Conservation (phyloP, 441 rosid genomes). For the Hura crepitans region DNA sequence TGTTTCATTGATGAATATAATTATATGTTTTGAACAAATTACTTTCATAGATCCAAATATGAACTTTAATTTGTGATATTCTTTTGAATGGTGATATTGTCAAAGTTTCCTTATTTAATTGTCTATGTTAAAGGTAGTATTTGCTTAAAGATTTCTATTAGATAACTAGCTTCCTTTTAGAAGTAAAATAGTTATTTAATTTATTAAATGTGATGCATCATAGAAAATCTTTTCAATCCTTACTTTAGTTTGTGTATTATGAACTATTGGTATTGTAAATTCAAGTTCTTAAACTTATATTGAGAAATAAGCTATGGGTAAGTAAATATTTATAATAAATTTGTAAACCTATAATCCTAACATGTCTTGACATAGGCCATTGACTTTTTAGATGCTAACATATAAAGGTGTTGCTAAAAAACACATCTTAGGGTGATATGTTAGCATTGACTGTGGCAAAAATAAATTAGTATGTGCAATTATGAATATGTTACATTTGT, state of each 20-base stretch:
- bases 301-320: no score
- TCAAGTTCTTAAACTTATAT: no score
- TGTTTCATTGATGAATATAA: conserved; percentile 9
- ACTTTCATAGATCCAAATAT: conserved; percentile 5
- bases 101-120: not conserved
- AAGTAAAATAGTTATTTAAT: not conserved
- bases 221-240: no score
- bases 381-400: not conserved
- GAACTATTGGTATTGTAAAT: no score
- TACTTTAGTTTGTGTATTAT: no score
- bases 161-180: not conserved
- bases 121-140: not conserved
- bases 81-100: not conserved
- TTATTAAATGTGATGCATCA: no score
- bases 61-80: not conserved
- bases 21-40: not conserved
- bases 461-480: conserved; percentile 12
- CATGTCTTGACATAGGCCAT: not conserved
- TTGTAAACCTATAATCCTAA: conserved; percentile 47
- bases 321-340: no score
- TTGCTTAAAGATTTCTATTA: not conserved
- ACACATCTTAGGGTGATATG: conserved; percentile 5
- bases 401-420: not conserved
- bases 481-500: conserved; percentile 18
- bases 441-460: conserved; percentile 21